A percentile compares a stretch with the other conserved stretches of the same genome.
These are phyloP conservation scores for Fusarium irregulare DNA, from an alignment of 2,329 filamentous ascomycete genomes.

Conservation along the genomic window DNA sequence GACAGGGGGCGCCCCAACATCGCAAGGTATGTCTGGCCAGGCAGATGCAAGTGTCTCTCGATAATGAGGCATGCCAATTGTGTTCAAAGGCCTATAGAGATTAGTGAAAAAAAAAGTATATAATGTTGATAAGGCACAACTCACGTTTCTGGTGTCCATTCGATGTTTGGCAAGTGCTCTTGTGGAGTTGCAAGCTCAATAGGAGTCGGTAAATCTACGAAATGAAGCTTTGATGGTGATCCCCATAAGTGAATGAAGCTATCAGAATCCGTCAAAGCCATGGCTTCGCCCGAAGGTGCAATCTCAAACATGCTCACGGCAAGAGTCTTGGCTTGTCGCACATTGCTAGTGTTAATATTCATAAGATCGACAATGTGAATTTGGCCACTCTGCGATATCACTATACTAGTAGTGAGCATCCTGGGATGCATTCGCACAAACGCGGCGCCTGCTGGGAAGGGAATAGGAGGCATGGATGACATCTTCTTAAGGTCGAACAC, in stretches of 20 bases:
- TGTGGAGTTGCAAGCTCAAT: constrained; percentile 80
- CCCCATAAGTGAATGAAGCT: constrained; percentile 89
- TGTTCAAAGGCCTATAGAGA: constrained; percentile 75
- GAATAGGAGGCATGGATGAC: constrained; percentile 87
- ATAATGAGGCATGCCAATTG: constrained; percentile 93
- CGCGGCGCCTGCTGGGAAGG: constrained; percentile 90
- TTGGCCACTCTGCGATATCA: constrained; percentile 90
- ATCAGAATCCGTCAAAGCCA: constrained; percentile 83
- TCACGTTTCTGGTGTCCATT: constrained; percentile 78
- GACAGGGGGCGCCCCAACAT: constrained; percentile 83
- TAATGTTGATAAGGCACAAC: constrained; percentile 45
- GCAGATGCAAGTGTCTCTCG: constrained; percentile 87
- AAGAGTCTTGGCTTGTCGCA: constrained; percentile 83
- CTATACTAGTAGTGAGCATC: constrained; percentile 93
- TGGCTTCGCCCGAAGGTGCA: constrained; percentile 86
- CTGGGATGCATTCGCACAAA: constrained; percentile 97
- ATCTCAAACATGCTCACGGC: constrained; percentile 84
- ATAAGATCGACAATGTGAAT: constrained; percentile 96
- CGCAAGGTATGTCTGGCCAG: constrained; percentile 88
- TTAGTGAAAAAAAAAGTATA: constrained; percentile 4
- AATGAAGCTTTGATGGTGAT: constrained; percentile 84
- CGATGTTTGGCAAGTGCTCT: constrained; percentile 67
- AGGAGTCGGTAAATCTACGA: constrained; percentile 82
- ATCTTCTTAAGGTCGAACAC: constrained; percentile 96
- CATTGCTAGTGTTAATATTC: constrained; percentile 88